These are phyloP conservation scores for Leishmania braziliensis DNA, from an alignment of 208 protist genomes.

Conservation along the genomic window DNA sequence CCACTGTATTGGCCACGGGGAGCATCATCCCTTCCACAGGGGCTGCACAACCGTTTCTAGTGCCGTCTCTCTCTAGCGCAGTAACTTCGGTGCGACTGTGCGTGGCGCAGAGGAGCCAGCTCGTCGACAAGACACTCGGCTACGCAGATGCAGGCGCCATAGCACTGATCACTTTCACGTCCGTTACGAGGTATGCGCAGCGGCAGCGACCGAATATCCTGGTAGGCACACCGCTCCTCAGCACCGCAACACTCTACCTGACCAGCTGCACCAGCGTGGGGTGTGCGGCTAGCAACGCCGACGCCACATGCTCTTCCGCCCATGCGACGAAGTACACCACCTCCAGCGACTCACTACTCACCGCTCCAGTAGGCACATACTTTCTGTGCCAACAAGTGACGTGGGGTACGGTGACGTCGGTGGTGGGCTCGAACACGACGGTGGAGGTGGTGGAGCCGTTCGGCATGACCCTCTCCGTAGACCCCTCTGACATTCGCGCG, in stretches of 20 bases:
- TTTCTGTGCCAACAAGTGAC: slow-evolving; percentile 53
- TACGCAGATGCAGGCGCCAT: slow-evolving; percentile 50
- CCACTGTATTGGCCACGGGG: slow-evolving; percentile 30
- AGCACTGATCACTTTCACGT: slow-evolving; percentile 33
- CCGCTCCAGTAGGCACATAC: slow-evolving; percentile 43
- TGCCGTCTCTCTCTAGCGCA: neutral
- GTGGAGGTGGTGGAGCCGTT: slow-evolving; percentile 45
- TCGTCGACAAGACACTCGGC: slow-evolving; percentile 32
- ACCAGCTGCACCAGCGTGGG: slow-evolving; percentile 30
- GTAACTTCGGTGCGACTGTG: slow-evolving; percentile 28
- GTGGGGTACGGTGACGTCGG: neutral
- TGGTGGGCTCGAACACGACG: slow-evolving; percentile 38
- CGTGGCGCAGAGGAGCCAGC: slow-evolving; percentile 9
- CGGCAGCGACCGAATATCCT: slow-evolving; percentile 47
- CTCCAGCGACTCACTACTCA: slow-evolving; percentile 24
- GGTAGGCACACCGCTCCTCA: slow-evolving; percentile 34
- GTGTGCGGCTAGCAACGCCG: slow-evolving; percentile 24
- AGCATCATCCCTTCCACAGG: slow-evolving; percentile 25
- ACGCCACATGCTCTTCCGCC: slow-evolving; percentile 23
- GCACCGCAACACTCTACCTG: slow-evolving; percentile 37
- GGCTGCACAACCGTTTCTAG: slow-evolving; percentile 32
- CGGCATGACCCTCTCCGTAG: slow-evolving; percentile 28
- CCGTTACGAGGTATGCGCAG: slow-evolving; percentile 48
- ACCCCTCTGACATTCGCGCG: slow-evolving; percentile 32
- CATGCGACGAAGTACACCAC: slow-evolving; percentile 35